A percentile compares a stretch with the other conserved stretches of the same genome.
Evolutionary conservation across 805 yeast species (phyloP).

Genomic region (Metschnikowia borealis): DNA sequence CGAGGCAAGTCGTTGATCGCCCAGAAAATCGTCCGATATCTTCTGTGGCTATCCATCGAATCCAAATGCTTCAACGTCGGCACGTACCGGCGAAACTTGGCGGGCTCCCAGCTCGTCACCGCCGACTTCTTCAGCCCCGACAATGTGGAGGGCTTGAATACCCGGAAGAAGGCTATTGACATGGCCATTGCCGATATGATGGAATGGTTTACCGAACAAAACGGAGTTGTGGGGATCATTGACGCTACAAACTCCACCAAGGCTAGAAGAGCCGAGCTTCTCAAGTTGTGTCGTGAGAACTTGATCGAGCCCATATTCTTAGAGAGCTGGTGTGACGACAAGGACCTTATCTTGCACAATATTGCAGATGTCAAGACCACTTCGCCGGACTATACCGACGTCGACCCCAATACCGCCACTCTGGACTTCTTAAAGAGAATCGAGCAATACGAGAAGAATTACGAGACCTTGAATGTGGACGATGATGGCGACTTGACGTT

Average conservation of each 20-base stretch:
- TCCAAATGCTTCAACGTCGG: slow-evolving; percentile 91
- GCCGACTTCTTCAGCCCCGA: slow-evolving; percentile 74
- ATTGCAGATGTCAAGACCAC: slow-evolving; percentile 82
- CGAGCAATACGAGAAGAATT: slow-evolving; percentile 63
- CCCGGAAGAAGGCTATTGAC: slow-evolving; percentile 66
- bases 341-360: slow-evolving; percentile 71
- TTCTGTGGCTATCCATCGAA: slow-evolving; percentile 86
- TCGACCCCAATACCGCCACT: slow-evolving; percentile 68
- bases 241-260: slow-evolving; percentile 91
- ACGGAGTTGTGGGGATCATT: slow-evolving; percentile 85
- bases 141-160: slow-evolving; percentile 59
- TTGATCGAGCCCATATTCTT: slow-evolving; percentile 85
- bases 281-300: slow-evolving; percentile 57
- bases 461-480: slow-evolving; percentile 66
- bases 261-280: slow-evolving; percentile 62
- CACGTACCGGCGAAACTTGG: slow-evolving; percentile 62
- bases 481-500: slow-evolving; percentile 68
- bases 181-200: slow-evolving; percentile 76
- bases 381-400: slow-evolving; percentile 73
- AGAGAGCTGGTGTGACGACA: slow-evolving; percentile 88
- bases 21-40: slow-evolving; percentile 86
- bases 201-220: slow-evolving; percentile 75
- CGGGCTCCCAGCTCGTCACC: slow-evolving; percentile 46
- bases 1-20: slow-evolving; percentile 94
- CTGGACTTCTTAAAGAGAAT: slow-evolving; percentile 72